Conservation (phyloP, 106 monocot species). For the Vanilla planifolia region DNA sequence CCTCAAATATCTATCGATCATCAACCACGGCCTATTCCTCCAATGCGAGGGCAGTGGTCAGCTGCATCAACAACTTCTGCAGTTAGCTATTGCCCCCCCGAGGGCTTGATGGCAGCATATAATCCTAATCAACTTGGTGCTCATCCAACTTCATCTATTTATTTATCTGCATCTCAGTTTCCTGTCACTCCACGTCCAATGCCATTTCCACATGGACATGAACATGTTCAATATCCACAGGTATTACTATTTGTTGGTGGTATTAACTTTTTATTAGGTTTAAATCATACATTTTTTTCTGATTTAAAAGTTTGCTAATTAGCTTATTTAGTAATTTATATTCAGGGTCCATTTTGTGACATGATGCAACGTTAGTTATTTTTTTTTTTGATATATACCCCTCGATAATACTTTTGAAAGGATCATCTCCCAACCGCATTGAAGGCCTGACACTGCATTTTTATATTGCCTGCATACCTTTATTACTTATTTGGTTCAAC, state of each 20-base stretch:
- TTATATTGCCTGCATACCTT: too few species aligned
- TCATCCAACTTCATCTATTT: constrained; percentile 49
- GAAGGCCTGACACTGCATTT: too few species aligned
- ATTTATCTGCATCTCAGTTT: constrained; percentile 61
- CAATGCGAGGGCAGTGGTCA: constrained; percentile 49
- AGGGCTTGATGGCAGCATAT: constrained; percentile 52
- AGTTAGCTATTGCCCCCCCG: constrained; percentile 54
- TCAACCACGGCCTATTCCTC: constrained; percentile 38
- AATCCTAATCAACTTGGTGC: constrained; percentile 33
- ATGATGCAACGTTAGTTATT: background rate
- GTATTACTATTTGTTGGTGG: constrained; percentile 9
- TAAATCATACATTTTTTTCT: background rate
- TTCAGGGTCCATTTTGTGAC: background rate
- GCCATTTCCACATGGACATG: constrained; percentile 41
- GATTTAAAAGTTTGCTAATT: background rate
- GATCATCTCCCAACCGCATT: too few species aligned
- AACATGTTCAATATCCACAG: constrained; percentile 55
- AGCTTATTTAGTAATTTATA: background rate
- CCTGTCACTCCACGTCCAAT: constrained; percentile 36
- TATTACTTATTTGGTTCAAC: too few species aligned
- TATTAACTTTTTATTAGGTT: background rate
- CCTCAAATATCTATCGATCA: constrained; percentile 50
- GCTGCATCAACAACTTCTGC: constrained; percentile 29
- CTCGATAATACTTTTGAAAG: too few species aligned
- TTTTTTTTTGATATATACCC: background rate